Conservation (phyloP, 352 stramenopile species). For the Globisporangium lucens region DNA sequence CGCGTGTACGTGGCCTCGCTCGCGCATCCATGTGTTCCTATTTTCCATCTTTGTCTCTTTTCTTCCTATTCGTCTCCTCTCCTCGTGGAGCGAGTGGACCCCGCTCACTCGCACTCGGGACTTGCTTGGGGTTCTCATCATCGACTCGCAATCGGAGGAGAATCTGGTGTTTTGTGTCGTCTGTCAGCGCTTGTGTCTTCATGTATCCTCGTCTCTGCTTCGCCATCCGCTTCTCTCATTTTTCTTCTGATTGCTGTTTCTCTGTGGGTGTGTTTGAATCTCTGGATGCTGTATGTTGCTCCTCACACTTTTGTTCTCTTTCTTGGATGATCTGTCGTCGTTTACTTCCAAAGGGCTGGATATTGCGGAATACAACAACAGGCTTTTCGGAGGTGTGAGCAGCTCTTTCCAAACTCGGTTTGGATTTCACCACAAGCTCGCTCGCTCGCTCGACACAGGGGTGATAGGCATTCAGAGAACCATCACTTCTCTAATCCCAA, state of each 20-base stretch:
- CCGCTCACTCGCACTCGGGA: not conserved
- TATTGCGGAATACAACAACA: not conserved
- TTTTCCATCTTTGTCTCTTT: conserved; percentile 1
- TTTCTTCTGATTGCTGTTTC: not conserved
- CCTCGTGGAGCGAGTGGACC: not conserved
- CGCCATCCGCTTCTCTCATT: not conserved
- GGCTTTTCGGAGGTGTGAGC: not conserved
- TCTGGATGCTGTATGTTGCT: not conserved
- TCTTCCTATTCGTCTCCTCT: not conserved
- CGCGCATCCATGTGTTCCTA: not conserved
- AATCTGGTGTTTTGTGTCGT: not conserved
- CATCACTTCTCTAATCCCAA: not conserved
- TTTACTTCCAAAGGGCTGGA: not conserved
- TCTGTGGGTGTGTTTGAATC: not conserved
- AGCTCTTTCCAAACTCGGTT: not conserved
- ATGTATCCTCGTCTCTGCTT: not conserved
- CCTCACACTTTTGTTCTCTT: not conserved
- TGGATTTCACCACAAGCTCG: not conserved
- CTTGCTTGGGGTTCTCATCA: not conserved
- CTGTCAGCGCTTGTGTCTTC: not conserved
- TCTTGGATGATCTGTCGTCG: not conserved
- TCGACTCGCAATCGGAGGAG: not conserved
- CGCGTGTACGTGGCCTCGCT: too few species aligned
- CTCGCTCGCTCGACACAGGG: conserved; percentile 4
- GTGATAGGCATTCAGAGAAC: not conserved